phyloP scores from a whole-genome alignment of 2,329 filamentous ascomycete genomes.

The Fusarium penzigii region DNA sequence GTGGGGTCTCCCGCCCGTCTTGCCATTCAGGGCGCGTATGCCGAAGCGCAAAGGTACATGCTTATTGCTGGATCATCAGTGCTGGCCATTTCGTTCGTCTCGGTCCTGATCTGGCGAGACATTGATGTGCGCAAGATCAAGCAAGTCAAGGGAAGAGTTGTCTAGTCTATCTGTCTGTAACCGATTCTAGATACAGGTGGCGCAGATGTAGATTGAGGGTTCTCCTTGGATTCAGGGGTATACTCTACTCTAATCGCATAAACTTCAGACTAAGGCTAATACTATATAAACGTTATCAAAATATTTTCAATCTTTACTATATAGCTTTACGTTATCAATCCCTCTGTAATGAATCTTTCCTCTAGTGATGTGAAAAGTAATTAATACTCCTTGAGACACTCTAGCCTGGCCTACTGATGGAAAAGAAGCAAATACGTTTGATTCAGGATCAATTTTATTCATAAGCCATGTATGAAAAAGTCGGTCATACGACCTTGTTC shows the following conservation, averaged over 20 bases:
- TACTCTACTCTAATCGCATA: too few species aligned
- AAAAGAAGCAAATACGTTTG: background rate
- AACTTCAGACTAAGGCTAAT: too few species aligned
- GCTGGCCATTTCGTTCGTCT: slow-evolving; percentile 13
- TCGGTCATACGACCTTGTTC: background rate
- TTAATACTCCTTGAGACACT: too few species aligned
- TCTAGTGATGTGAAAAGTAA: too few species aligned
- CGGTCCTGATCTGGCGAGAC: slow-evolving; percentile 24
- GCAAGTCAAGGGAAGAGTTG: slow-evolving; percentile 15
- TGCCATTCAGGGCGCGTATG: slow-evolving; percentile 47
- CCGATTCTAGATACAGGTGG: too few species aligned
- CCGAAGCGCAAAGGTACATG: slow-evolving; percentile 41
- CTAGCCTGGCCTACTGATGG: too few species aligned
- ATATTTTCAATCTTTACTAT: too few species aligned
- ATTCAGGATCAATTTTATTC: background rate
- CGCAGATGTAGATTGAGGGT: too few species aligned
- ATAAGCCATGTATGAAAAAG: background rate
- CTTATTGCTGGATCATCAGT: slow-evolving; percentile 28
- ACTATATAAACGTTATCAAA: too few species aligned
- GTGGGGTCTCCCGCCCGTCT: slow-evolving; percentile 38
- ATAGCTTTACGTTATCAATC: too few species aligned
- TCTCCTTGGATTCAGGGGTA: too few species aligned
- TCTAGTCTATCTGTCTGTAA: slow-evolving; percentile 1
- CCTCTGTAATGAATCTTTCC: too few species aligned
- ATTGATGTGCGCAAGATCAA: slow-evolving; percentile 19